Evolutionary conservation across 305 asterid species (phyloP), one percentile per base, ranked within the genome.

Genomic region (Caryopteris hybrid): DNA sequence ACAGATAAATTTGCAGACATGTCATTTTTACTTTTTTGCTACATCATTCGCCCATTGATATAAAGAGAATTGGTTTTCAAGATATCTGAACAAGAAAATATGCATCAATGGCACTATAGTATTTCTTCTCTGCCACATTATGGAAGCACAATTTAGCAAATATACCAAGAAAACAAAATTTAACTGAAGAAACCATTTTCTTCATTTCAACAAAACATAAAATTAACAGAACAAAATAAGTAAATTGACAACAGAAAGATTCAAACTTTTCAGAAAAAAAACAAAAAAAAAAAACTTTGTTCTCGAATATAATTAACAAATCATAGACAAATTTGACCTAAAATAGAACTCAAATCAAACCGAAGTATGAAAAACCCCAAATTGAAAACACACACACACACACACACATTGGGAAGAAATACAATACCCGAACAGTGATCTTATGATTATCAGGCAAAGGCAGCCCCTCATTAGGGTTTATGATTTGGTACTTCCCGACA

Each of bases 381-480:
- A 29, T 29, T 3, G 34, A 16, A 27, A 25, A 7, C 7, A 61
- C n/a, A 13, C 17, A 9, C 5, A 41, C 18, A n/a, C 46, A 51
- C 23, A 51, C 23, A 65, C 20, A 68, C 6, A 34, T 3, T 10
- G 20, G 25, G 0, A 31, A 6, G 6, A 10, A 13, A 2, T 0
- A 6, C 1, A 27, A 14, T 71, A 89, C 97, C 91, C 92, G 79
- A 61, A 87, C 89, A 64, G 92, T 85, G 71, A 93, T 61, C 80
- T 75, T 88, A 74, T 88, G 92, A 11, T 95, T 41, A 68, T 88
- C 95, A 14, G 97, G 97, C 23, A 88, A 78, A 70, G 95, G 92
- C 10, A 64, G 70, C 8, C 86, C 96, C 13, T 93, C 95, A 6
- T 64, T 80, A 17, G 79, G 92, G 59, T 85, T 88, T 1, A 90